These are phyloP conservation scores for Mortierella sp. DNA, from an alignment of 371 early-diverging fungal species.

Conservation along the genomic window DNA sequence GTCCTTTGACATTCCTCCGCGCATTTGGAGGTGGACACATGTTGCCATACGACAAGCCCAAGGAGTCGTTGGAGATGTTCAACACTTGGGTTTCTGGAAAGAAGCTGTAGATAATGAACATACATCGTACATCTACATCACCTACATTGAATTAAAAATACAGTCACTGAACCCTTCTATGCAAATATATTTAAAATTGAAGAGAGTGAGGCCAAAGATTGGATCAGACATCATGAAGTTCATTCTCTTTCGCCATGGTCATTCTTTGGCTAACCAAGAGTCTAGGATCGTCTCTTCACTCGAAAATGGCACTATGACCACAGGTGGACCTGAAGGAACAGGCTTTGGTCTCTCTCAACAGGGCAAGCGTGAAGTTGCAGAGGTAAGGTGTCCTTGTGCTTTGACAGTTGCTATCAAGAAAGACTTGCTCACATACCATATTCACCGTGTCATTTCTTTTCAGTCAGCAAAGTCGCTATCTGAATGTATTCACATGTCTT, in stretches of 20 bases:
- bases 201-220: background rate
- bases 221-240: slow-evolving; percentile 27
- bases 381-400: slow-evolving; percentile 13
- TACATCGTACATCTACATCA: background rate
- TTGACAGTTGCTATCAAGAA: background rate
- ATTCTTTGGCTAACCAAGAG: slow-evolving; percentile 52
- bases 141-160: slow-evolving; percentile 3
- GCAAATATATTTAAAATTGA: background rate
- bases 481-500: slow-evolving; percentile 15
- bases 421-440: background rate
- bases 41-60: slow-evolving; percentile 77
- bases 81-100: slow-evolving; percentile 70
- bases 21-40: slow-evolving; percentile 93
- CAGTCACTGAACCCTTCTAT: background rate
- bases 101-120: slow-evolving; percentile 12
- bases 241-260: slow-evolving; percentile 51
- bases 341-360: slow-evolving; percentile 42
- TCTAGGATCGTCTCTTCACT: slow-evolving; percentile 49
- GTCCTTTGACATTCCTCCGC: slow-evolving; percentile 85
- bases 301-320: slow-evolving; percentile 34
- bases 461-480: slow-evolving; percentile 34
- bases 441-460: background rate
- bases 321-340: slow-evolving; percentile 41
- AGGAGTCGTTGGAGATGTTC: slow-evolving; percentile 71
- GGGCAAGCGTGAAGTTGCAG: slow-evolving; percentile 31